These are phyloP conservation scores for Colletotrichum chrysophilum DNA, from an alignment of 2,329 filamentous ascomycete species.

Conservation along the genomic window DNA sequence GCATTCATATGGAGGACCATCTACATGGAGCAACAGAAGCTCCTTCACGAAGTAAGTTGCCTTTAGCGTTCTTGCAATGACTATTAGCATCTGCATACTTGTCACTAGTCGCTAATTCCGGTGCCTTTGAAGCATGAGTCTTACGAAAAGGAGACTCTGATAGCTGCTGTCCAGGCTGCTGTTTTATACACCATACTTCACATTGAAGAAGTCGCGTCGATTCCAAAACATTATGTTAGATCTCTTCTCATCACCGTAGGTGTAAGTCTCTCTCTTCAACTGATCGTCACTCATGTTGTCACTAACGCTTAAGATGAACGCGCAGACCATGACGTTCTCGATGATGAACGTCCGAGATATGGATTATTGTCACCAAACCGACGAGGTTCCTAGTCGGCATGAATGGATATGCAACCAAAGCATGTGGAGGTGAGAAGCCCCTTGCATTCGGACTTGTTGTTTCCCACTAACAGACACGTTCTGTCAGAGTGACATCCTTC, in stretches of 20 bases:
- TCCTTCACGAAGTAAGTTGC: neutral
- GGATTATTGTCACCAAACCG: neutral
- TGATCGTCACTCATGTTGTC: neutral
- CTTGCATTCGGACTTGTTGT: neutral
- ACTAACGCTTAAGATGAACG: neutral
- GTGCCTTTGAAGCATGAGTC: neutral
- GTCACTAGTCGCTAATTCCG: neutral
- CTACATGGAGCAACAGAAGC: neutral
- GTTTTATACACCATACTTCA: neutral
- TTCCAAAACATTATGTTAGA: neutral
- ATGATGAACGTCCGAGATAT: neutral
- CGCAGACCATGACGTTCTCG: neutral
- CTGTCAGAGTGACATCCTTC: neutral
- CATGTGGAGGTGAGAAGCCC: neutral
- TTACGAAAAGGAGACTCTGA: neutral
- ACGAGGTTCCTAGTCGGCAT: neutral
- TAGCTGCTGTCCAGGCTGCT: neutral
- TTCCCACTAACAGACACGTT: rapidly evolving
- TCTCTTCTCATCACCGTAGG: neutral
- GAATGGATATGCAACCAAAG: neutral
- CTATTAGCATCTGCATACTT: rapidly evolving
- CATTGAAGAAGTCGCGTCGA: neutral
- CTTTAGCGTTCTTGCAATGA: rapidly evolving
- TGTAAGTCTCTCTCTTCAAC: neutral
- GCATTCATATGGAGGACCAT: neutral